These are phyloP conservation scores for Daedaleopsis sinensis DNA, from an alignment of 768 basidiomycete species.

Conservation along the genomic window DNA sequence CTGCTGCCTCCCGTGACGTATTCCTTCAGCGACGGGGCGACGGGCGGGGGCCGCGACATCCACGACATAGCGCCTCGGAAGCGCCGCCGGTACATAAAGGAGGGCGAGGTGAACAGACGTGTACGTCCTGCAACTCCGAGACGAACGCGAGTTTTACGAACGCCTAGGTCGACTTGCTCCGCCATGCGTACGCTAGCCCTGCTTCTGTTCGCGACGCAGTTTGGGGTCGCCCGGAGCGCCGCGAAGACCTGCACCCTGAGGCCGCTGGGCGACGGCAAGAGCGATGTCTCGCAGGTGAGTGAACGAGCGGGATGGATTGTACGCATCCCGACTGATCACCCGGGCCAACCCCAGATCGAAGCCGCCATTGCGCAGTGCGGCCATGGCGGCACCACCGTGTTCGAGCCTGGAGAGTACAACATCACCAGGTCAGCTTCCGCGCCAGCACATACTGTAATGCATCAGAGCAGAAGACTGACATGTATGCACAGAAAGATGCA, in stretches of 20 bases:
- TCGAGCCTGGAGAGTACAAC: slow-evolving; percentile 50
- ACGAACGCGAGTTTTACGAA: neutral
- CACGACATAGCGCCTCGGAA: slow-evolving; percentile 1
- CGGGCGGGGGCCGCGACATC: neutral
- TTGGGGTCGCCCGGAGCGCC: neutral
- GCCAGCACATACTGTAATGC: neutral
- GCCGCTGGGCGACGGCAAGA: slow-evolving; percentile 26
- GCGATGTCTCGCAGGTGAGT: slow-evolving; percentile 29
- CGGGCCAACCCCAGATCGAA: slow-evolving; percentile 40
- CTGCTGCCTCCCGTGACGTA: neutral
- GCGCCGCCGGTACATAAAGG: slow-evolving; percentile 8
- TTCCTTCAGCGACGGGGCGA: slow-evolving; percentile 1
- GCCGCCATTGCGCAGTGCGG: slow-evolving; percentile 53
- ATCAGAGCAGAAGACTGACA: neutral
- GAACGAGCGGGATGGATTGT: no score
- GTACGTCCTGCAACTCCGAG: neutral
- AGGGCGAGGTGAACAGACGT: neutral
- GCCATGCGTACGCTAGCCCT: neutral
- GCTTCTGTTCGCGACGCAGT: no score
- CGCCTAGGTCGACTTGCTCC: neutral
- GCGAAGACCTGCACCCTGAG: slow-evolving; percentile 25
- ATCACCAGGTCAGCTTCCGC: slow-evolving; percentile 46
- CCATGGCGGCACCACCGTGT: slow-evolving; percentile 46
- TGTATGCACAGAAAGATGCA: slow-evolving; percentile 48
- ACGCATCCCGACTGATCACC: neutral